Conservation (phyloP, 2,329 filamentous ascomycete genomes). For the Colletotrichum godetiae region DNA sequence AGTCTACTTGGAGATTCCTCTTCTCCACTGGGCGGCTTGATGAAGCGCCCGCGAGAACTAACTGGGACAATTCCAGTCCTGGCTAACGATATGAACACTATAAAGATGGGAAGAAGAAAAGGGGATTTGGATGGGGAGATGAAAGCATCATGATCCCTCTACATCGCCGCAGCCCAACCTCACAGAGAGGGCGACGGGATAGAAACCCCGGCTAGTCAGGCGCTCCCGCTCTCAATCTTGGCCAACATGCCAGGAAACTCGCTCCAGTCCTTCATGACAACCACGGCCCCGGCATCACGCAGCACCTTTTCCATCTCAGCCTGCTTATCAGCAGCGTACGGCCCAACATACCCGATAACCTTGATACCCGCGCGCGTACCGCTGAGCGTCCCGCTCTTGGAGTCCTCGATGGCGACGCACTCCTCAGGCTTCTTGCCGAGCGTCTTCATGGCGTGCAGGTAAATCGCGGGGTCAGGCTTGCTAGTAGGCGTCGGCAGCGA, state of each 20-base stretch:
- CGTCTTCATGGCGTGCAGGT: slow-evolving; percentile 79
- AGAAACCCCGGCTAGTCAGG: slow-evolving; percentile 34
- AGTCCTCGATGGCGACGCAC: slow-evolving; percentile 88
- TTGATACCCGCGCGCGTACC: slow-evolving; percentile 80
- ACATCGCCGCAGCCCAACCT: background rate
- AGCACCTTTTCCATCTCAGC: slow-evolving; percentile 74
- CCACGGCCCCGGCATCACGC: slow-evolving; percentile 68
- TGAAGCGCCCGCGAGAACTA: slow-evolving; percentile 1
- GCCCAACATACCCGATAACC: slow-evolving; percentile 86
- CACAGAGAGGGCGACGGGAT: slow-evolving; percentile 30
- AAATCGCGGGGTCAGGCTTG: slow-evolving; percentile 93
- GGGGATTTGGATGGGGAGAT: background rate
- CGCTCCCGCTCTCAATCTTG: slow-evolving; percentile 49
- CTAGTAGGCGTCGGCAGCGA: slow-evolving; percentile 83
- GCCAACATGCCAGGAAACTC: slow-evolving; percentile 62
- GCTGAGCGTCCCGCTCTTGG: slow-evolving; percentile 84
- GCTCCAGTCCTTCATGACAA: slow-evolving; percentile 71
- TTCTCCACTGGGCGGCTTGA: background rate
- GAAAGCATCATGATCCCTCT: background rate
- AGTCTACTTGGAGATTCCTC: slow-evolving; percentile 7
- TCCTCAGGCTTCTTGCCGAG: slow-evolving; percentile 78
- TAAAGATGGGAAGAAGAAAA: background rate
- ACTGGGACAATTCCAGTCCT: background rate
- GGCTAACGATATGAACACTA: background rate
- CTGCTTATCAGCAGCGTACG: slow-evolving; percentile 72